Evolutionary conservation across 306 rosid species (phyloP), one percentile per base, ranked within the genome.

Genomic region (Acacia crassicarpa): DNA sequence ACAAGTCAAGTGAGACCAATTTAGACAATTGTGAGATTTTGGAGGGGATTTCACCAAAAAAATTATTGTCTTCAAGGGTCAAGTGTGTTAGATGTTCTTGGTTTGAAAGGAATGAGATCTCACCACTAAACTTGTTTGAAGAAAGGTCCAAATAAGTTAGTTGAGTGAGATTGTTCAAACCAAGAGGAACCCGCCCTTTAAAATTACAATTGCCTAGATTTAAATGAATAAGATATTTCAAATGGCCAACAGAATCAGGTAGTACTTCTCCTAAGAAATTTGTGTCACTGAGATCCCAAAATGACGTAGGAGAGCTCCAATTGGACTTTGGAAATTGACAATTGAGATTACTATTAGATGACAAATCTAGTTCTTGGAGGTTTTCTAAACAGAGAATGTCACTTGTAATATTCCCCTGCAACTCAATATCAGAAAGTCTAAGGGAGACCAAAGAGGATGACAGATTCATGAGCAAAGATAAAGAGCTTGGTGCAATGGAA

Each of bases 361-460:
- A 59, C 17, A 59, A 59, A 59, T 59, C 66, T 2, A 59, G 15
- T 3, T 59, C 7, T 1, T 23, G 66, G 11, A 59, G 66, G 4
- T 23, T 59, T 1, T 56, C 13, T 59, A 59, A 59, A 11, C 8
- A 11, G 0, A 59, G 7, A 59, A 59, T 59, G 16, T 22, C 3
- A 59, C 1, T 59, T 22, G 6, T 4, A 1, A 59, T 2, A 59
- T 59, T 59, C 3, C 76, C 76, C 9, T 40, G 32, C 76, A 79
- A 69, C 9, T 0, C 1, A 16, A 22, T 53, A 1, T 0, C 0
- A 0, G 0, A 0, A 40, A 68, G 76, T 4, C 13, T 2, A 69
- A 79, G 70, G 19, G 16, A 54, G 45, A 79, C 61, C 35, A 79
- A 56, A 25, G 83, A 79, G 61, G 71, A 70, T 17, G 83, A 79